Conservation (phyloP, 2,329 filamentous ascomycete species). For the Corinectria fuckeliana region DNA sequence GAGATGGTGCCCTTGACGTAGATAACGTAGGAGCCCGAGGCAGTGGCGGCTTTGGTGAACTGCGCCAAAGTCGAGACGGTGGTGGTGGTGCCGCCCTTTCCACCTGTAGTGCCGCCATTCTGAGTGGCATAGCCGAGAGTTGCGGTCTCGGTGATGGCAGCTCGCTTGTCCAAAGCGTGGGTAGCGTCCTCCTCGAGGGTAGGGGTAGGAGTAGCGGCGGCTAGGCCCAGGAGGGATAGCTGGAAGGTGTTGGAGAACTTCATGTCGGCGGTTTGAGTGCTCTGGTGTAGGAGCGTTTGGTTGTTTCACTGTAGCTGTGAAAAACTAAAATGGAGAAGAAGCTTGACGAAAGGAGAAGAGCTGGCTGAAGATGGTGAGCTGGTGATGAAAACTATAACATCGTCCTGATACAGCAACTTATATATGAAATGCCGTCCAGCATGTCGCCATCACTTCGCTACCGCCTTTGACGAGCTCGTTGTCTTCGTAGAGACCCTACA, state of each 20-base stretch:
- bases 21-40: constrained; percentile 50
- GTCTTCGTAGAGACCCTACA: neutral
- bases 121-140: constrained; percentile 43
- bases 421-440: constrained; percentile 17
- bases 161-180: constrained; percentile 42
- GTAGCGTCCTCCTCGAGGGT: constrained; percentile 35
- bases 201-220: constrained; percentile 39
- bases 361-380: constrained; percentile 12
- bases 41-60: constrained; percentile 54
- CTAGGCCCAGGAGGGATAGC: constrained; percentile 38
- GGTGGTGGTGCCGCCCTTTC: constrained; percentile 55
- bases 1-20: constrained; percentile 50
- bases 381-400: neutral
- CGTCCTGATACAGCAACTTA: constrained; percentile 3
- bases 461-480: neutral
- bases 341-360: neutral
- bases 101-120: constrained; percentile 56
- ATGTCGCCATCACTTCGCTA: too few species aligned
- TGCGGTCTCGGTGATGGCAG: constrained; percentile 43
- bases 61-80: constrained; percentile 50
- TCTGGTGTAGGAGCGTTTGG: neutral
- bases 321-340: constrained; percentile 23
- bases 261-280: constrained; percentile 29
- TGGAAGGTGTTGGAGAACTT: constrained; percentile 40
- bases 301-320: neutral